Base-by-base conservation (phyloP, 2,329 filamentous ascomycete genomes). In the Calonectria ilicicola region DNA sequence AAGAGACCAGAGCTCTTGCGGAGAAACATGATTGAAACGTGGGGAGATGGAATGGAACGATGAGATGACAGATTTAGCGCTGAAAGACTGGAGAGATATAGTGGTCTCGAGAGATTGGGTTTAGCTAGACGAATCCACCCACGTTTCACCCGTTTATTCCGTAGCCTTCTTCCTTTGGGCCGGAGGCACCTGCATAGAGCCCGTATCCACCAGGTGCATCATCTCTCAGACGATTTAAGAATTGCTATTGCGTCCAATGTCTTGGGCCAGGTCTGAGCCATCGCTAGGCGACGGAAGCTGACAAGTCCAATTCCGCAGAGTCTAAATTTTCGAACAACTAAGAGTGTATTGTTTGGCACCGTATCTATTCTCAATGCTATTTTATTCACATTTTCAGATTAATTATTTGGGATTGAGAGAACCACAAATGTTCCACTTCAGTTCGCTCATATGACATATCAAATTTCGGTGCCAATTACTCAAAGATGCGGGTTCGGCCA, bases 1-100 rank as follows among this genome's bases (percentile, higher is more conserved):
- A 63, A 46, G 58, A 42, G 58, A 46, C 58, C 40, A 63, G 58
- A 44, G 40, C 58, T 46, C 58, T 63, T 63, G 58, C 40, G 58
- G 40, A 63, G 58, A 63, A 63, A 63, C 58, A 63, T 63, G 58
- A 63, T 63, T n/a, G 58, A 63, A 63, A 63, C 58, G 58, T 63
- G 58, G 58, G 58, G 58, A 63, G 40, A 63, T 63, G 58, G 58
- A 63, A 63, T 63, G 38, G 58, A 63, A 46, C 58, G 58, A 63
- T 46, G 58, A 46, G 40, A 63, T 32, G 58, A 38, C 53, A 63
- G 58, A 63, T 29, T 21, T 46, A 63, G 58, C 58, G 19, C 53
- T 26, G 53, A 46, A 46, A 44, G 23, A n/a, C 26, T 21, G 58
- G 26, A 63, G 58, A 63, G 58, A 63, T 63, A 63, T 63, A 63